Base-by-base conservation (phyloP, 768 basidiomycete species). In the Boletus rufocinnamomeus region DNA sequence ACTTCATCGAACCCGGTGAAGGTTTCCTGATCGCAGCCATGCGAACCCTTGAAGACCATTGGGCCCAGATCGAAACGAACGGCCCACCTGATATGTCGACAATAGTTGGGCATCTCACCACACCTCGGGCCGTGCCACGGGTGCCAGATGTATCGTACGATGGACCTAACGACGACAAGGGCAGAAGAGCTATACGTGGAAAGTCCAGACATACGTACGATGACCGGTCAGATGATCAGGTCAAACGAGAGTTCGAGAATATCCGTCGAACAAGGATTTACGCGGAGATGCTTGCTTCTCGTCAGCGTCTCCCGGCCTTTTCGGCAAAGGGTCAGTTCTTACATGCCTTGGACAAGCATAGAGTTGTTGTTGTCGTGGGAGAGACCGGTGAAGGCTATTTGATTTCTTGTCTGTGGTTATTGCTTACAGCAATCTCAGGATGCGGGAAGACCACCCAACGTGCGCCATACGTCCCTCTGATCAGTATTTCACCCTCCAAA, bases 371-470 rank as follows among this genome's bases (percentile, higher is more conserved):
- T 0, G 88, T 97, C 0, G 89, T 95, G 6, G 95, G 95, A 45
- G 95, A 96, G 74, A 94, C 92, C 51, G 91, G 90, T 89, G 37
- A 62, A 76, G 50, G 11, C 19, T 17, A 44, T 28, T 50, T 41
- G 38, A 46, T 45, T 50, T 14, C 41, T 7, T 21, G 7, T 23
- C 17, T 17, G 21, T 23, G 25, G 2, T 23, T 37, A 3, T 52
- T 32, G 30, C 52, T 70, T 21, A 67, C 34, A 27, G 25, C 21
- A 34, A 35, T 23, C 40, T 59, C 66, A 82, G 90, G 95, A 50
- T 93, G 89, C 51, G 95, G 95, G 28, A 98, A 98, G 73, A 95
- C 93, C 2, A 95, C 93, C 0, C 93, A 95, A 67, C 67, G 90
- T 92, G 64, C 58, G 80, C 60, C 23, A 50, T 34, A 19, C 25